Conservation (phyloP, 257 asterid genomes). For the Avicennia marina region DNA sequence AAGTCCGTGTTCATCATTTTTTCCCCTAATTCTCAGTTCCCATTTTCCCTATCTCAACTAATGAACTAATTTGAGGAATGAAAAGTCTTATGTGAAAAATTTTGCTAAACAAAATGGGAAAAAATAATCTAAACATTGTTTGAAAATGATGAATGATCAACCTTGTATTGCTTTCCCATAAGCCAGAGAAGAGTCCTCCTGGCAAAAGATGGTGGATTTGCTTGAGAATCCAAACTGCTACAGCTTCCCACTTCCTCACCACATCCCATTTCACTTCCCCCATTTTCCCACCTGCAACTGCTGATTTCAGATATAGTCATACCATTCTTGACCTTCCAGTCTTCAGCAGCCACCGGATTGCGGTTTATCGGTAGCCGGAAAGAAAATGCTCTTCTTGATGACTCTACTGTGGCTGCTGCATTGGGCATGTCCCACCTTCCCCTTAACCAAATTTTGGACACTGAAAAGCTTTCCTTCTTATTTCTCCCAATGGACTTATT, state of each 20-base stretch:
- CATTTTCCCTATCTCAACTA: too few relatives aligned
- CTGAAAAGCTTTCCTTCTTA: conserved; percentile 46
- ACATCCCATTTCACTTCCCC: conserved; percentile 23
- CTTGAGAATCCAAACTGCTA: conserved; percentile 40
- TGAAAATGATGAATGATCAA: conserved; percentile 39
- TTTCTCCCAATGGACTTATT: conserved; percentile 4
- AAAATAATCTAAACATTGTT: conserved; percentile 30
- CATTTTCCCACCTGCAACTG: too few relatives aligned
- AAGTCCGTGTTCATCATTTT: too few relatives aligned
- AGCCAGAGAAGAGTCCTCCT: conserved; percentile 60
- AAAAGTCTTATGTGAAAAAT: too few relatives aligned
- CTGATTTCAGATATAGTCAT: too few relatives aligned
- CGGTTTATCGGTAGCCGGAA: conserved; percentile 34
- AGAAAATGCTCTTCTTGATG: conserved; percentile 44
- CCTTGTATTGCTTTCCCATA: conserved; percentile 58
- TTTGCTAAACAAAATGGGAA: too few relatives aligned
- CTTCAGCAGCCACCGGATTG: conserved; percentile 10
- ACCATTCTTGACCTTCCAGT: conserved; percentile 31
- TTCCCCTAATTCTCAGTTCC: too few relatives aligned
- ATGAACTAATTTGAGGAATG: too few relatives aligned
- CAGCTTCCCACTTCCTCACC: conserved; percentile 37
- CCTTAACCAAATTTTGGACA: conserved; percentile 58
- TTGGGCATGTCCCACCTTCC: conserved; percentile 35
- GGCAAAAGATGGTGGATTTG: conserved; percentile 43
- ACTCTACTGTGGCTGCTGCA: not conserved